Conservation (phyloP, 805 yeast genomes). For the Candida khao-thaluensis region DNA sequence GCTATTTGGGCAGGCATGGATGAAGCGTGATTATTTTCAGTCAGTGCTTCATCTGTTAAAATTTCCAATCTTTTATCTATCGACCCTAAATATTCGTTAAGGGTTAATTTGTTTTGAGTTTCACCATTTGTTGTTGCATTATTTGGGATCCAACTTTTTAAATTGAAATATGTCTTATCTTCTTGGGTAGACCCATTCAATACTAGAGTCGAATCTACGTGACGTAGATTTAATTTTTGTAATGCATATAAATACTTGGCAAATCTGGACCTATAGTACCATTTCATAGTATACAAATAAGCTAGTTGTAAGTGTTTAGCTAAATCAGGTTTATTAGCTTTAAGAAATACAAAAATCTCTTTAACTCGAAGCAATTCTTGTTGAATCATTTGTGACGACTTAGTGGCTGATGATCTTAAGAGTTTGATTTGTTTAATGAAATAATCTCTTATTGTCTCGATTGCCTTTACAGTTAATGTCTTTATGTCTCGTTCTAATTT, state of each 20-base stretch:
- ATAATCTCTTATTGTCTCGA: slow-evolving; percentile 75
- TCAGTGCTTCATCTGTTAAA: slow-evolving; percentile 37
- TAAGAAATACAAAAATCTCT: slow-evolving; percentile 59
- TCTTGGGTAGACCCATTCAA: slow-evolving; percentile 46
- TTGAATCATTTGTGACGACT: slow-evolving; percentile 73
- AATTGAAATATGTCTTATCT: slow-evolving; percentile 19
- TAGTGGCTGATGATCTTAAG: slow-evolving; percentile 55
- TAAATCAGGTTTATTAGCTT: slow-evolving; percentile 53
- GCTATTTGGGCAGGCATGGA: slow-evolving; percentile 84
- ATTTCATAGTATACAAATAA: slow-evolving; percentile 81
- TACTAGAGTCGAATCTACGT: slow-evolving; percentile 55
- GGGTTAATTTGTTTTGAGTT: slow-evolving; percentile 16
- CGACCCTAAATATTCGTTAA: slow-evolving; percentile 53
- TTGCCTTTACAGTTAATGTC: slow-evolving; percentile 56
- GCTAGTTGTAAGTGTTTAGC: slow-evolving; percentile 77
- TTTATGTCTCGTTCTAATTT: slow-evolving; percentile 41
- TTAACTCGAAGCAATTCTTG: slow-evolving; percentile 58
- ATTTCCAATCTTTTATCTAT: slow-evolving; percentile 62
- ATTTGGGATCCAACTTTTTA: slow-evolving; percentile 26
- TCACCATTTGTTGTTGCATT: not conserved
- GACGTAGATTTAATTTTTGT: slow-evolving; percentile 56
- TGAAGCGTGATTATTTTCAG: slow-evolving; percentile 43
- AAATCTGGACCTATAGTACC: slow-evolving; percentile 86
- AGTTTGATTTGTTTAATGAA: slow-evolving; percentile 62
- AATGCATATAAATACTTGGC: slow-evolving; percentile 72